Conservation (phyloP, 192 early-diverging fungal genomes). For the Coemansia sp. region DNA sequence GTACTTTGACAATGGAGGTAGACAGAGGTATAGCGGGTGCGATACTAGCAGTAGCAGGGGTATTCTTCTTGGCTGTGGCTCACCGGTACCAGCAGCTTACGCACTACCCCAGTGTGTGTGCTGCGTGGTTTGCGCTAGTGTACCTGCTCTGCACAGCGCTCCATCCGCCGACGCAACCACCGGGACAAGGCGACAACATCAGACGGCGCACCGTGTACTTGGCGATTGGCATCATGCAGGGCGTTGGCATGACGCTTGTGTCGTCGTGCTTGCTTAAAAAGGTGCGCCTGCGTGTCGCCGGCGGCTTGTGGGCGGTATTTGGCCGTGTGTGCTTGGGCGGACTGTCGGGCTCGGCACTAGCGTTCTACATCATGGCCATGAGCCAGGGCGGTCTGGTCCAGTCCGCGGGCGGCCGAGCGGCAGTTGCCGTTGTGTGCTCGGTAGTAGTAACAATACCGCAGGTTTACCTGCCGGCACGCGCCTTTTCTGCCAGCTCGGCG, state of each 20-base stretch:
- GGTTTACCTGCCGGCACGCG: background rate
- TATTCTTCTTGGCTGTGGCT: slow-evolving; percentile 2
- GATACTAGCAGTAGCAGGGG: background rate
- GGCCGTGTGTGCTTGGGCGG: background rate
- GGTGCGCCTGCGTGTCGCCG: too few relatives aligned
- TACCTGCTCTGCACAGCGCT: slow-evolving; percentile 5
- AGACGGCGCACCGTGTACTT: slow-evolving; percentile 2
- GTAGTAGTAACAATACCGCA: background rate
- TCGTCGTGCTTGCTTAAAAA: background rate
- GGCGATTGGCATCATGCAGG: slow-evolving; percentile 1
- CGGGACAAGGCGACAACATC: background rate
- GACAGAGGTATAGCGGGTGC: background rate
- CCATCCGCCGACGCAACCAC: background rate
- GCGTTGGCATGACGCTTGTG: background rate
- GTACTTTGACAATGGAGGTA: background rate
- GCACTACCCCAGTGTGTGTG: background rate
- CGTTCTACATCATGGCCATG: slow-evolving; percentile 8
- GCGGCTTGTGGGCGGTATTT: background rate
- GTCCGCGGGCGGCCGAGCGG: background rate
- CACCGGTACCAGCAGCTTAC: background rate
- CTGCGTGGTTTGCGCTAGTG: background rate
- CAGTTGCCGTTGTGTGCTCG: background rate
- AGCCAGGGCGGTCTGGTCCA: background rate
- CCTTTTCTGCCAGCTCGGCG: slow-evolving; percentile 1
- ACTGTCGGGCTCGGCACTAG: background rate